Evolutionary conservation across 345 rosid genomes (phyloP).

Genomic region (sweet orange (Citrus sinensis)): DVS_A1.0 CM039165.1:33156501-33157000

Average conservation of each 20-base stretch:
- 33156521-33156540: slow-evolving; percentile 9
- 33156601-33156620: background rate
- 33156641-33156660: background rate
- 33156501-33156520: slow-evolving; percentile 19
- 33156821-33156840: background rate
- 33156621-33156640: background rate
- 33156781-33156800: background rate
- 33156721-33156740: slow-evolving; percentile 16
- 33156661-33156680: slow-evolving; percentile 7
- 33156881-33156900: slow-evolving; percentile 58
- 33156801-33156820: background rate
- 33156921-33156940: slow-evolving; percentile 59
- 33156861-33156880: background rate
- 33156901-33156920: slow-evolving; percentile 53
- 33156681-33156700: slow-evolving; percentile 32
- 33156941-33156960: slow-evolving; percentile 44
- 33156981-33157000: too few relatives aligned
- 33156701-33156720: slow-evolving; percentile 11
- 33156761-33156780: background rate
- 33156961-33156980: too few relatives aligned
- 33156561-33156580: slow-evolving; percentile 25
- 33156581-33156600: slow-evolving; percentile 18
- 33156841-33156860: background rate
- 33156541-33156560: slow-evolving; percentile 6
- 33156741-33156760: slow-evolving; percentile 17